Percentiles rank a stretch among this genome's conserved stretches.
These are phyloP conservation scores for Yarrowia deformans DNA, from an alignment of 805 yeast genomes.

Conservation along the genomic window DNA sequence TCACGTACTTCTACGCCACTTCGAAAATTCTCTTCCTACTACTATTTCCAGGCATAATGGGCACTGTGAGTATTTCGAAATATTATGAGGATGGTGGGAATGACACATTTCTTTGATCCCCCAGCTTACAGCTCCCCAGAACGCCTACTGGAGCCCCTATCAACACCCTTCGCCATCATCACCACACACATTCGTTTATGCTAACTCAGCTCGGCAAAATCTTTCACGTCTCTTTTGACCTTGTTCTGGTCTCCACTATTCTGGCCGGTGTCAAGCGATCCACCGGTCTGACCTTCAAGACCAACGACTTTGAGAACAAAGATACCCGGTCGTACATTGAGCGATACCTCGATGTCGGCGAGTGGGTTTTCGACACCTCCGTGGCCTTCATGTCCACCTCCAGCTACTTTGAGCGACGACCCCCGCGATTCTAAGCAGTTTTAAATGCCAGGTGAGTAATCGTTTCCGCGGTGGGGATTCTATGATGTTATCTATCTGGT, in stretches of 20 bases:
- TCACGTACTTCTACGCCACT: constrained; percentile 35
- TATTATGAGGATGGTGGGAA: not conserved
- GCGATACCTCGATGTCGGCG: constrained; percentile 85
- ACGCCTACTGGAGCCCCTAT: not conserved
- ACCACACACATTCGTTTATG: not conserved
- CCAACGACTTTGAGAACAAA: constrained; percentile 58
- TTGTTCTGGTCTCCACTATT: constrained; percentile 78
- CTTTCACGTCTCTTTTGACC: constrained; percentile 77
- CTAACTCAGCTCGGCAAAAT: constrained; percentile 62
- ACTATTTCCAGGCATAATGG: constrained; percentile 37
- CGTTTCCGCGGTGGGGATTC: not conserved
- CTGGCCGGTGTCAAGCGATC: constrained; percentile 86
- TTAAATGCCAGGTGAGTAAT: constrained; percentile 13
- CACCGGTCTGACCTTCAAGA: constrained; percentile 73
- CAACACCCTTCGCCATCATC: not conserved
- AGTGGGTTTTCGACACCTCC: constrained; percentile 74
- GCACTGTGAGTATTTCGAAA: constrained; percentile 24
- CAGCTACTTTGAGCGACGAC: constrained; percentile 64
- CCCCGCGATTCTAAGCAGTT: constrained; percentile 34
- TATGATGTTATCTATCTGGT: constrained; percentile 33
- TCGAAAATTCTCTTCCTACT: constrained; percentile 32
- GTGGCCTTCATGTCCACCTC: constrained; percentile 75
- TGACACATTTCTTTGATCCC: not conserved
- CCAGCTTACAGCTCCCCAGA: too few species aligned
- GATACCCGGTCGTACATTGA: constrained; percentile 55